Conservation (phyloP, 768 basidiomycete species). For the Russula emetica region DNA sequence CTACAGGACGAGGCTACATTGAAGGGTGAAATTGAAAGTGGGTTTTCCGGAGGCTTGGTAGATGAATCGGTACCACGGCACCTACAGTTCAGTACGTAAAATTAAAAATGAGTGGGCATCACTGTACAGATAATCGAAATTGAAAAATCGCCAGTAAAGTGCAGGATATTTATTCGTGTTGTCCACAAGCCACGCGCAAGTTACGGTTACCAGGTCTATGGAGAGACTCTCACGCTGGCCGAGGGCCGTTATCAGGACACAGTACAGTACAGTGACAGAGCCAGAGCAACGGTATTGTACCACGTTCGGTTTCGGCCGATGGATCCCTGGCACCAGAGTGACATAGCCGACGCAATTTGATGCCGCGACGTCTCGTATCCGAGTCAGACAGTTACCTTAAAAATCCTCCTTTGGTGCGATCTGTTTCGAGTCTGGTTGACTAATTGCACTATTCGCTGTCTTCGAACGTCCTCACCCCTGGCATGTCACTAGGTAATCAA, state of each 20-base stretch:
- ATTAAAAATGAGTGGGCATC: too few relatives aligned
- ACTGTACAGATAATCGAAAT: too few relatives aligned
- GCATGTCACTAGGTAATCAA: not conserved
- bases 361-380: too few relatives aligned
- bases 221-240: not conserved
- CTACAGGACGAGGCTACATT: not conserved
- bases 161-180: not conserved
- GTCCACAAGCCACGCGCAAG: not conserved
- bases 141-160: too few relatives aligned
- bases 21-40: not conserved
- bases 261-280: too few relatives aligned
- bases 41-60: not conserved
- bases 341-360: not conserved
- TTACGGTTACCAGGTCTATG: not conserved
- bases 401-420: too few relatives aligned
- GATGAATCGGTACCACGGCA: not conserved
- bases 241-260: not conserved
- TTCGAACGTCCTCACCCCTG: not conserved
- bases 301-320: not conserved
- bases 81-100: too few relatives aligned
- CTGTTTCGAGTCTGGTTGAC: too few relatives aligned
- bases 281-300: too few relatives aligned
- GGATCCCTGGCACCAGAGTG: too few relatives aligned
- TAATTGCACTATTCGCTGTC: too few relatives aligned
- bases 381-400: too few relatives aligned